phyloP scores from a whole-genome alignment of 2,329 filamentous ascomycete species.

The Ophiostoma himal-ulmi region DNA sequence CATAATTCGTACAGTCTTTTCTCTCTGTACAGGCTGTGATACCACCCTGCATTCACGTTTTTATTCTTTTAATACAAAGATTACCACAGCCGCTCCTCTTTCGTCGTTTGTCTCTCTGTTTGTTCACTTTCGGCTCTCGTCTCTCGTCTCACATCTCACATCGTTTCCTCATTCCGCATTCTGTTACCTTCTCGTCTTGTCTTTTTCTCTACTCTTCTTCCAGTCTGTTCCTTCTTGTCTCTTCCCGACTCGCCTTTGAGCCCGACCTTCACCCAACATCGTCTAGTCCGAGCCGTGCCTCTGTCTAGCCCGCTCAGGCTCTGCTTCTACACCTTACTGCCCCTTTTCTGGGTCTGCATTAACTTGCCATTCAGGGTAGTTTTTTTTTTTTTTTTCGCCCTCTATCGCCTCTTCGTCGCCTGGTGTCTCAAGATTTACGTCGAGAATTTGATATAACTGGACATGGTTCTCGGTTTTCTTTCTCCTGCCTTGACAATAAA shows the following conservation, averaged over 20 bases:
- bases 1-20: neutral
- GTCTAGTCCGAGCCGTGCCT: neutral
- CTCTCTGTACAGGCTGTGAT: neutral
- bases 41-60: neutral
- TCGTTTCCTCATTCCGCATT: neutral
- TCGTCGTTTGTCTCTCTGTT: neutral
- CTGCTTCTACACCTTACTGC: neutral
- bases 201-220: neutral
- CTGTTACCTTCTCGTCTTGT: neutral
- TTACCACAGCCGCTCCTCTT: too few species aligned
- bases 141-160: neutral
- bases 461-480: neutral
- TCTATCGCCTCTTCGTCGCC: slow-evolving; percentile 2
- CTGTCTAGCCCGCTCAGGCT: too few species aligned
- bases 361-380: neutral
- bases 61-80: neutral
- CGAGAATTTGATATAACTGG: too few species aligned
- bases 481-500: neutral
- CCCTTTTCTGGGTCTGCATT: neutral
- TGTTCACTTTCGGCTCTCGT: neutral
- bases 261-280: neutral
- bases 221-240: neutral
- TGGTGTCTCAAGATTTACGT: neutral
- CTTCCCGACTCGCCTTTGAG: neutral
- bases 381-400: neutral